phyloP scores from a whole-genome alignment of 192 early-diverging fungal genomes.

The Entomortierella chlamydospora region DNA sequence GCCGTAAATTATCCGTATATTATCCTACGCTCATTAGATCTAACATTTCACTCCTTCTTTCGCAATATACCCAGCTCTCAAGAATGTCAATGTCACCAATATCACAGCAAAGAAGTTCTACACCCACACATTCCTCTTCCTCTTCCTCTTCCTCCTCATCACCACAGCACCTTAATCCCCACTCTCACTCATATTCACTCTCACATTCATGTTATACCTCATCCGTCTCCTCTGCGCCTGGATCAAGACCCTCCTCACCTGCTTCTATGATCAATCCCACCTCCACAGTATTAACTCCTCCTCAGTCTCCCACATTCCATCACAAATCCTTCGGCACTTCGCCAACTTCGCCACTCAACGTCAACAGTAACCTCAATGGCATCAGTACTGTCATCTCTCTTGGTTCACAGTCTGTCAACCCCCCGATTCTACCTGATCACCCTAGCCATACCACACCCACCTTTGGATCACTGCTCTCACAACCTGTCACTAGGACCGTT shows the following conservation, averaged over 20 bases:
- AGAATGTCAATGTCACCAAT: constrained; percentile 30
- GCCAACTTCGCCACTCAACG: constrained; percentile 6
- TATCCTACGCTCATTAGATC: too few relatives aligned
- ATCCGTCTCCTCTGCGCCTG: constrained; percentile 18
- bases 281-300: constrained; percentile 11
- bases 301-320: constrained; percentile 26
- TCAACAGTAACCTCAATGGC: background rate
- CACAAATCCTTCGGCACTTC: constrained; percentile 2
- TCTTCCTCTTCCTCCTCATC: constrained; percentile 4
- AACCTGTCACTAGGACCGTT: constrained; percentile 25
- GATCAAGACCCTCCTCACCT: constrained; percentile 30
- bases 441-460: background rate
- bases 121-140: constrained; percentile 20
- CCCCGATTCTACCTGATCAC: background rate
- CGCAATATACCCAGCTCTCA: background rate
- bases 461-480: constrained; percentile 9
- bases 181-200: constrained; percentile 7
- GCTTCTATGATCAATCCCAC: constrained; percentile 14
- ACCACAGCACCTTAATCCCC: constrained; percentile 18
- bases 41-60: background rate
- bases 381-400: constrained; percentile 22
- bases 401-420: background rate
- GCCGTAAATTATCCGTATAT: too few relatives aligned
- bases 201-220: constrained; percentile 9
- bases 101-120: constrained; percentile 32